Evolutionary conservation across 495 filamentous ascomycete species (phyloP).

Genomic region (Xylaria grammica): DNA sequence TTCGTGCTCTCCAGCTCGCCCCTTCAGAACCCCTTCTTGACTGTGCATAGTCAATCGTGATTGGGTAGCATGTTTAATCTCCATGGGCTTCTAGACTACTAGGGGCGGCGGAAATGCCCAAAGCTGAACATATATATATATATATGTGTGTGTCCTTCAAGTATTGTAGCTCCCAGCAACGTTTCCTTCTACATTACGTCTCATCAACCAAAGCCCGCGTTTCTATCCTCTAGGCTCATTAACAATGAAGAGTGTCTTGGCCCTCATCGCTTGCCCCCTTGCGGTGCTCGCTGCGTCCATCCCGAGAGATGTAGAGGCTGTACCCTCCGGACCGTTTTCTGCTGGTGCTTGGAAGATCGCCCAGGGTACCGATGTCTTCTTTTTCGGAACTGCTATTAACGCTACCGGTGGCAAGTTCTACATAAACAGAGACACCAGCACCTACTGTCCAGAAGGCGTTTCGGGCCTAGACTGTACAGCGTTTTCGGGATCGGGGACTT

Average conservation of each 20-base stretch:
- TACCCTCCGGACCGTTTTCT: slow-evolving; percentile 24
- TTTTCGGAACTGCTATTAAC: slow-evolving; percentile 27
- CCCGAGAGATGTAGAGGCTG: slow-evolving; percentile 1
- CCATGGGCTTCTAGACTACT: no score
- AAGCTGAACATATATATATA: no score
- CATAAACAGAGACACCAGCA: slow-evolving; percentile 28
- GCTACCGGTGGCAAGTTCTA: slow-evolving; percentile 38
- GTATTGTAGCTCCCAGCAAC: neutral
- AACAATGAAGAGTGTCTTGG: slow-evolving; percentile 24
- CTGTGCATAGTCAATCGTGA: slow-evolving; percentile 3
- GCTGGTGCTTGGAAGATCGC: slow-evolving; percentile 31
- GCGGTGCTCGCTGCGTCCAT: slow-evolving; percentile 23
- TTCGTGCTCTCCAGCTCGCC: neutral
- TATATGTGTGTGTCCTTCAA: no score
- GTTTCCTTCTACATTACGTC: neutral
- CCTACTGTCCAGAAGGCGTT: slow-evolving; percentile 32
- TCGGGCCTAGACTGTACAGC: slow-evolving; percentile 27
- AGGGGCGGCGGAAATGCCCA: no score
- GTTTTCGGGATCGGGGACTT: slow-evolving; percentile 29
- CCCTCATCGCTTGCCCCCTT: slow-evolving; percentile 16
- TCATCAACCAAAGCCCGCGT: neutral
- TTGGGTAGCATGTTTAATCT: slow-evolving; percentile 2
- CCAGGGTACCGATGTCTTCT: slow-evolving; percentile 10
- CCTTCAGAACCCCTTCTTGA: no score
- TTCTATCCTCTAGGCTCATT: neutral